Base-by-base conservation (phyloP, 805 yeast genomes). In the Lipomyces yamadae region DNA sequence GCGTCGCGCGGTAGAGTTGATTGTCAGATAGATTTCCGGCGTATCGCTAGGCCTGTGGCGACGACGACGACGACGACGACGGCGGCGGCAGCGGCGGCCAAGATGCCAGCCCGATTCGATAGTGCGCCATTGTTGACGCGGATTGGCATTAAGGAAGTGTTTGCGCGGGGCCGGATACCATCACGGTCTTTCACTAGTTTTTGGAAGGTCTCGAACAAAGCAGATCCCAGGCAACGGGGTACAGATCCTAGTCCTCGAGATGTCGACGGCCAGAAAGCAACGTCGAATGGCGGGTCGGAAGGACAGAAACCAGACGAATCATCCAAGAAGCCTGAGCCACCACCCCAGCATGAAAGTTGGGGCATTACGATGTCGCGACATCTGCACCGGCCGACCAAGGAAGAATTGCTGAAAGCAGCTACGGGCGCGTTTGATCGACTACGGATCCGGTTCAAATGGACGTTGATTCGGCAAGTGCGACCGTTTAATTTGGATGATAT, bases 401-500 rank as follows among this genome's bases (percentile, higher is more conserved):
- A 81, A 56, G 80, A 80, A 54, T 78, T 81, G 58, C 75, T 85
- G n/a, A 79, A 81, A 2, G 79, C 79, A 6, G 81, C 86, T 0
- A 79, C 79, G 4, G 78, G 81, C 4, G 66, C 79, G 11, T 73
- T 78, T 55, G 81, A 81, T 42, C 78, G 84, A 32, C 63, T 85
- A 13, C 74, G 77, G 33, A 84, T 85, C 48, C 78, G 86, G 57
- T 68, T 88, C 61, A 88, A 87, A 76, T 92, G 97, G 97, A 76
- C 86, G 1, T 77, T 95, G 61, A 90, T 90, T 64, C 82, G 85
- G 61, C 89, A 91, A 11, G 85, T 87, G 71, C 82, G 96, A 18
- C 97, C 97, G 1, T 91, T 91, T 79, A 93, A 89, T 75, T 85
- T 90, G n/a, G 98, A 95, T 78, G 98, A 94, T 74, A 84, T 92